Evolutionary conservation across 2,329 filamentous ascomycete species (phyloP).

Genomic region (Coleophoma cylindrospora): DNA sequence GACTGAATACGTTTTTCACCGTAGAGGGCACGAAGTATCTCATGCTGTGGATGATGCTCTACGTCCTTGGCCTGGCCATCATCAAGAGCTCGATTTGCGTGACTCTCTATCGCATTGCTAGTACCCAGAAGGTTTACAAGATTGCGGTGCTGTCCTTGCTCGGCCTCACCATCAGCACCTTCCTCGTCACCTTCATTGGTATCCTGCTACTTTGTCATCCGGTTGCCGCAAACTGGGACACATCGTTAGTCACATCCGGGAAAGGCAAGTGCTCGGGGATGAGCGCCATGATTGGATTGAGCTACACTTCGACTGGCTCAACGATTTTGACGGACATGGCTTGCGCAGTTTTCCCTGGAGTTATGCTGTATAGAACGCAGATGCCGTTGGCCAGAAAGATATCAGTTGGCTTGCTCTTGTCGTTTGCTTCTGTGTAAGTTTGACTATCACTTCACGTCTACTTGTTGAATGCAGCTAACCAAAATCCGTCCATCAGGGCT

Average conservation of each 20-base stretch:
- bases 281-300: conserved; percentile 14
- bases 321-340: conserved; percentile 29
- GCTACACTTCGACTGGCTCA: conserved; percentile 25
- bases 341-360: conserved; percentile 25
- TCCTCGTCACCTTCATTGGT: conserved; percentile 13
- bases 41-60: conserved; percentile 18
- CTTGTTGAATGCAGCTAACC: neutral
- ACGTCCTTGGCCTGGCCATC: conserved; percentile 10
- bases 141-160: conserved; percentile 1
- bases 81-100: conserved; percentile 19
- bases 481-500: neutral
- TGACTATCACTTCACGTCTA: no score
- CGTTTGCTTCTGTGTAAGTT: conserved; percentile 22
- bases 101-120: conserved; percentile 14
- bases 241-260: conserved; percentile 4
- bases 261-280: conserved; percentile 10
- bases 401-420: conserved; percentile 17
- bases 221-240: conserved; percentile 14
- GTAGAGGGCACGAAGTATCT: conserved; percentile 13
- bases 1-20: conserved; percentile 9
- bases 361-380: conserved; percentile 28
- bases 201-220: conserved; percentile 13
- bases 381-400: conserved; percentile 22
- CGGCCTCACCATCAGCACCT: conserved; percentile 6
- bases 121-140: neutral